Base-by-base conservation (phyloP, 1,139 yeast genomes). In the Eremothecium gossypii region DNA sequence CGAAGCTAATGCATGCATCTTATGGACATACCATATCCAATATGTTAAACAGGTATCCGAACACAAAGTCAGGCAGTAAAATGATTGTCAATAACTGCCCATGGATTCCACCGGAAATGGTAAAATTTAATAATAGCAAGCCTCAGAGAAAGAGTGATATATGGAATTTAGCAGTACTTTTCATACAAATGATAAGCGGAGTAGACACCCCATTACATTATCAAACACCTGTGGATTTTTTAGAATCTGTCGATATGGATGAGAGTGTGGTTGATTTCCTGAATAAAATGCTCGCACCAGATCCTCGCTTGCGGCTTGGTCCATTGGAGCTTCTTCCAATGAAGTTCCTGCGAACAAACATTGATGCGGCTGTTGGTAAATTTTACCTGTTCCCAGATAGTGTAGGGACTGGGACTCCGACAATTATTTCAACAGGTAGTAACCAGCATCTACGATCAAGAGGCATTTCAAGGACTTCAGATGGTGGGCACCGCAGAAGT, bases 101-200 rank as follows among this genome's bases (percentile, higher is more conserved):
- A 0, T 87, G 96, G 96, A 64, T 64, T 8, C 91, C 96, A 0
- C 96, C 97, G 0, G 96, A 87, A 57, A 54, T 82, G 11, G 55
- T 62, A 5, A 65, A 67, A 35, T 55, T 60, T 0, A 64, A 65
- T 10, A 66, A 60, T 32, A 51, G 61, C 12, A 60, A 69, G 36
- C 80, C 82, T 8, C 83, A 81, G 44, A 69, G 85, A 36, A 85
- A 86, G 57, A 79, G 96, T 0, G 98, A 93, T 64, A 81, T 93
- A 5, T 91, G 96, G 96, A 83, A 84, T 53, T 66, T 89, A 39
- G 98, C 96, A 3, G 85, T 84, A 0, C 63, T 84, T 4, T 80
- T 91, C 52, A 66, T 84, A 26, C 77, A 84, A 48, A 71, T 86
- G 54, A 75, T 87, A 58, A 67, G 79, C 35, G 95, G 95, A 7